A percentile compares a stretch with the other conserved stretches of the same genome.
Conservation (phyloP, 2,329 filamentous ascomycete genomes). For the Xylaria sp. region DNA sequence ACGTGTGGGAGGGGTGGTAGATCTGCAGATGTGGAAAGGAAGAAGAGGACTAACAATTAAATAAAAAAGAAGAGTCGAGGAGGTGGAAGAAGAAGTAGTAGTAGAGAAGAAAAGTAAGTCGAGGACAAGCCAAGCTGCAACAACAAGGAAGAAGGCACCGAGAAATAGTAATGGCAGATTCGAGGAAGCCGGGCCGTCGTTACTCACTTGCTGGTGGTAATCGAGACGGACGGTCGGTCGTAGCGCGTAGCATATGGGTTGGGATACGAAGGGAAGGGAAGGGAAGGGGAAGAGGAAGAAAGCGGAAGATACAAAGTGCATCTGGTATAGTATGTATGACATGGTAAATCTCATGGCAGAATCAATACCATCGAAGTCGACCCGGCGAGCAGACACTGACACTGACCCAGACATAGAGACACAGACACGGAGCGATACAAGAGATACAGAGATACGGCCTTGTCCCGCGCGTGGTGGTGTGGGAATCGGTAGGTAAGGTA, state of each 20-base stretch:
- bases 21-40: conserved; percentile 13
- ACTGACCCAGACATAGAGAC: no score
- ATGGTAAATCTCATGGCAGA: conserved; percentile 30
- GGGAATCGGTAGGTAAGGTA: conserved; percentile 14
- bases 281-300: conserved; percentile 14
- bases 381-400: conserved; percentile 6
- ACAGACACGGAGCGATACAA: not conserved
- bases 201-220: conserved; percentile 30
- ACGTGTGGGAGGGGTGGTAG: not conserved
- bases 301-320: conserved; percentile 29
- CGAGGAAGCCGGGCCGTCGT: conserved; percentile 31
- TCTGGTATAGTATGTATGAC: conserved; percentile 33
- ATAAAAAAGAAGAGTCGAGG: not conserved
- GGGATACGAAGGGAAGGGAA: not conserved
- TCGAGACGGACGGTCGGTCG: conserved; percentile 18
- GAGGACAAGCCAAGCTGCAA: conserved; percentile 27
- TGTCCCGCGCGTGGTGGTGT: conserved; percentile 31
- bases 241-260: conserved; percentile 13
- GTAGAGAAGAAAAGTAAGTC: conserved; percentile 23
- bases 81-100: conserved; percentile 2
- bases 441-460: conserved; percentile 22
- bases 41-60: not conserved
- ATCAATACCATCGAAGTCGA: conserved; percentile 23
- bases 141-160: conserved; percentile 33
- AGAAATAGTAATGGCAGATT: conserved; percentile 36